Evolutionary conservation across 1,284 basidiomycete genomes (phyloP), one percentile per base, ranked within the genome.

Genomic region (Ustilago cynodontis): DNA sequence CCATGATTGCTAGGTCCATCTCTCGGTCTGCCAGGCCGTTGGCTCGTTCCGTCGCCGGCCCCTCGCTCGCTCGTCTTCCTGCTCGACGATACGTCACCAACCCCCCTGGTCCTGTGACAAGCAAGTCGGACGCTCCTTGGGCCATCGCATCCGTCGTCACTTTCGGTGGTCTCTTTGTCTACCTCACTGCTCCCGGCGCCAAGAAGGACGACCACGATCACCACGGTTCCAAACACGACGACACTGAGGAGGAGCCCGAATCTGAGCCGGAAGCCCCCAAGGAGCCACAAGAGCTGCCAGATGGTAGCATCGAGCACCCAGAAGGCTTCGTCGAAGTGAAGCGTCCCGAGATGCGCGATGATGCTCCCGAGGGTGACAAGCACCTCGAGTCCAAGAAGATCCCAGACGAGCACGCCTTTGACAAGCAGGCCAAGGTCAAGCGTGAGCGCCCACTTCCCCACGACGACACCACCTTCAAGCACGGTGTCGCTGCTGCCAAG

Each of bases 101-200:
- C 47, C 43, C 66, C 18, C 37, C 63, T 22, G 14, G 33, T 14
- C 28, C 60, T 26, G 28, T 59, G 31, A 33, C 63, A 22, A 11
- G 28, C n/a, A 69, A 66, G 47, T 65, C 55, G 33, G 78, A 80
- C 47, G 59, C 72, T 16, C 71, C 75, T 49, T 80, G 78, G 78
- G 75, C 75, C 41, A 71, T 80, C 53, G 67, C 68, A 31, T 80
- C 78, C 18, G 75, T 72, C 35, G 11, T 80, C 60, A 65, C 64
- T 33, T 80, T 80, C 50, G 78, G 78, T 24, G 59, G 71, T 58
- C 65, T 75, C 37, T 80, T 80, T 45, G 61, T 80, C 69, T 80
- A 80, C 65, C 58, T 77, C 47, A 76, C 73, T 55, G 64, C 73
- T 47, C 73, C 73, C 20, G 68, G 72, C 24, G n/a, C 53, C 45